Conservation (phyloP, 805 yeast species). For the Yarrowia yakushimensis region DNA sequence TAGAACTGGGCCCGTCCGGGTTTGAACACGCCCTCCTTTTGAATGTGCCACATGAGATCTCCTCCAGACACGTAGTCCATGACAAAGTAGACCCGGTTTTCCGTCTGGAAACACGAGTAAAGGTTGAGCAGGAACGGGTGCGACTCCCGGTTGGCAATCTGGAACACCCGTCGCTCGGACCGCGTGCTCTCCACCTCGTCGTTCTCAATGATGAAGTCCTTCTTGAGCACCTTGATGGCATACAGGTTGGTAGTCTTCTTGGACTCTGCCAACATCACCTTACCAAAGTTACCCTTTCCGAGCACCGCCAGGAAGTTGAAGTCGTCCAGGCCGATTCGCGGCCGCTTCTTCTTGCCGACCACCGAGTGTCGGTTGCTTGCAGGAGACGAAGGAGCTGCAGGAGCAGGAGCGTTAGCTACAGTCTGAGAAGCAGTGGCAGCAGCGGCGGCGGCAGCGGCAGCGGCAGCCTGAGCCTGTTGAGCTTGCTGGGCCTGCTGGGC, state of each 20-base stretch:
- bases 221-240: slow-evolving; percentile 95
- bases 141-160: slow-evolving; percentile 73
- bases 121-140: slow-evolving; percentile 92
- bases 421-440: background rate
- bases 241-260: slow-evolving; percentile 75
- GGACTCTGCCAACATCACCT: slow-evolving; percentile 95
- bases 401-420: background rate
- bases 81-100: slow-evolving; percentile 93
- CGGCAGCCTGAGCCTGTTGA: no score
- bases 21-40: slow-evolving; percentile 74
- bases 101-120: slow-evolving; percentile 96
- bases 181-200: slow-evolving; percentile 94
- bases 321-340: slow-evolving; percentile 79
- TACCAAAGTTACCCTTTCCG: slow-evolving; percentile 98
- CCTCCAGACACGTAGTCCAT: slow-evolving; percentile 99
- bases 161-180: slow-evolving; percentile 89
- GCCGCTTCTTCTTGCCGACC: slow-evolving; percentile 23
- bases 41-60: slow-evolving; percentile 99
- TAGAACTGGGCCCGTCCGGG: slow-evolving; percentile 92
- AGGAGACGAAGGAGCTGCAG: background rate
- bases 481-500: slow-evolving; percentile 24
- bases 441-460: background rate
- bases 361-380: background rate
- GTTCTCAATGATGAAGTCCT: slow-evolving; percentile 90
- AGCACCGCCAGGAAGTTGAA: slow-evolving; percentile 90